These are phyloP conservation scores for Oenanthe sinensis DNA, from an alignment of 129 eudicot species.

Conservation along the genomic window DNA sequence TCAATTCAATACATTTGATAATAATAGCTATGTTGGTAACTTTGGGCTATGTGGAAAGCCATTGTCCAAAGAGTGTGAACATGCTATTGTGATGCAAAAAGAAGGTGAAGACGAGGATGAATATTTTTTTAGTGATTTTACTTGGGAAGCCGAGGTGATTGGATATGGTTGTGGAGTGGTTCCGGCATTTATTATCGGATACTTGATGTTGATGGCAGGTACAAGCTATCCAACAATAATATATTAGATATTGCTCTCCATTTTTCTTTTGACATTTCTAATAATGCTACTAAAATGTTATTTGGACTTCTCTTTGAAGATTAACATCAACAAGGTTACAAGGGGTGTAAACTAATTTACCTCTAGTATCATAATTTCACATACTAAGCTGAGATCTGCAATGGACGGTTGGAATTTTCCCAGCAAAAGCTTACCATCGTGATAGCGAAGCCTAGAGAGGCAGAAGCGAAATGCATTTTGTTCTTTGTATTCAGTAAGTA, in stretches of 20 bases:
- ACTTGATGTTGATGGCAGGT: background rate
- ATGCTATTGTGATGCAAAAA: background rate
- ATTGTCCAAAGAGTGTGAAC: background rate
- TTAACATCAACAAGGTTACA: background rate
- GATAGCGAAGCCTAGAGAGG: too few relatives aligned
- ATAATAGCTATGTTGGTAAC: background rate
- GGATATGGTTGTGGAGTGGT: background rate
- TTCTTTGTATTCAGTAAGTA: too few relatives aligned
- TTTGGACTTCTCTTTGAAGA: background rate
- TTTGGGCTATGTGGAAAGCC: background rate
- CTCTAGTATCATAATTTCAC: conserved; percentile 81
- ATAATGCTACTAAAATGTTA: too few relatives aligned
- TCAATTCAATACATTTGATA: background rate
- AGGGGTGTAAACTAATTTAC: conserved; percentile 13
- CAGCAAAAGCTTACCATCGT: conserved; percentile 41
- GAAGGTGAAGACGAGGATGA: background rate
- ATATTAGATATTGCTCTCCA: too few relatives aligned
- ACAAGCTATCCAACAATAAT: too few relatives aligned
- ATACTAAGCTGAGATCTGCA: conserved; percentile 71
- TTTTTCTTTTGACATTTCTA: too few relatives aligned
- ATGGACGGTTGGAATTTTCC: conserved; percentile 66
- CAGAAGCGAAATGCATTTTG: too few relatives aligned
- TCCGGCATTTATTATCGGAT: background rate
- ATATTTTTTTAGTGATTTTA: background rate
- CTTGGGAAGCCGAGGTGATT: background rate